phyloP scores from a whole-genome alignment of 1,284 basidiomycete genomes.

The Cutaneotrichosporon sp. region DNA sequence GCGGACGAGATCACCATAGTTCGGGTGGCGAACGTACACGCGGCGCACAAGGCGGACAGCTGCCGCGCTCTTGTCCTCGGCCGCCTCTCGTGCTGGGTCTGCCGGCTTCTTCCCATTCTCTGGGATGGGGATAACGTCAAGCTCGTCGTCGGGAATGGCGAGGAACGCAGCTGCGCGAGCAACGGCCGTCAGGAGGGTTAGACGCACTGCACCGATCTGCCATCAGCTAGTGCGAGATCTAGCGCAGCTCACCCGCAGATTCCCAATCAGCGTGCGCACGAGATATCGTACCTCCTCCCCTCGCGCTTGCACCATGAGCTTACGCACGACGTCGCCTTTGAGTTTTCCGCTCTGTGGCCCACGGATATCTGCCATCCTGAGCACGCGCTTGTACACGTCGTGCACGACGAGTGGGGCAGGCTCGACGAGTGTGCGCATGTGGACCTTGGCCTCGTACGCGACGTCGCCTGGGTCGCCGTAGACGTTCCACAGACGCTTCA shows the following conservation, averaged over 20 bases:
- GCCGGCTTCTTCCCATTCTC: constrained; percentile 47
- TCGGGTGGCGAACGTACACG: constrained; percentile 83
- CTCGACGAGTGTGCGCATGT: constrained; percentile 70
- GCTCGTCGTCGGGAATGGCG: constrained; percentile 42
- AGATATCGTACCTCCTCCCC: constrained; percentile 86
- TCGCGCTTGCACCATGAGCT: constrained; percentile 74
- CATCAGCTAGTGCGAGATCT: constrained; percentile 59
- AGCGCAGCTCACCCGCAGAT: constrained; percentile 65
- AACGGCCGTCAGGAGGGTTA: constrained; percentile 75
- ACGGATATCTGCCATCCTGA: constrained; percentile 66
- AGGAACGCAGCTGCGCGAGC: constrained; percentile 75
- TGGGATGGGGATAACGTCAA: constrained; percentile 52
- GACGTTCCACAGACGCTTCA: constrained; percentile 61
- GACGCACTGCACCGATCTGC: constrained; percentile 79
- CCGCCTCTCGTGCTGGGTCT: constrained; percentile 56
- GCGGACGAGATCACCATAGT: constrained; percentile 73
- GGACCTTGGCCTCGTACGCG: constrained; percentile 77
- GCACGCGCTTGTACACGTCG: constrained; percentile 65
- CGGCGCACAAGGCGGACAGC: constrained; percentile 69
- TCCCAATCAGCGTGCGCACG: constrained; percentile 74
- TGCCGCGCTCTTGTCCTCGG: constrained; percentile 57
- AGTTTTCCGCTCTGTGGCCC: constrained; percentile 71
- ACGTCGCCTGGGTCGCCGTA: constrained; percentile 75
- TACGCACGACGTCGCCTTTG: constrained; percentile 77
- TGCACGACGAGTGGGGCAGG: constrained; percentile 67